These are phyloP conservation scores for Macrocystidia cucumis DNA, from an alignment of 1,284 basidiomycete genomes.

Conservation along the genomic window DNA sequence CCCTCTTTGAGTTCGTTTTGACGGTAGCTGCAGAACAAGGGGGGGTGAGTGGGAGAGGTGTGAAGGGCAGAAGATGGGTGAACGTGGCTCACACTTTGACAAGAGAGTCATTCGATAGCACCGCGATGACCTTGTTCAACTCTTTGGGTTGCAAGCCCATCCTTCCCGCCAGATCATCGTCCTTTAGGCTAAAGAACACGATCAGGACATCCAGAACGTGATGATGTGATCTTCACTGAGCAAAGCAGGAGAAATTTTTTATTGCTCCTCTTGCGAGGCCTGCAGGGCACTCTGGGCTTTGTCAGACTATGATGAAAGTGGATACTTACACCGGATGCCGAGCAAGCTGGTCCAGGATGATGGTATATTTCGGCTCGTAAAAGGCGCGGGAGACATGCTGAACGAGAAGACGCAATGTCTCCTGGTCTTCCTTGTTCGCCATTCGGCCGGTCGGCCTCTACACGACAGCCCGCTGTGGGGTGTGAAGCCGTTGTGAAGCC, in stretches of 20 bases:
- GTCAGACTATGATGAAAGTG: too few relatives aligned
- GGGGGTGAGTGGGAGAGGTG: conserved; percentile 4
- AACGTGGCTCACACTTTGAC: conserved; percentile 69
- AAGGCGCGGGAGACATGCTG: conserved; percentile 92
- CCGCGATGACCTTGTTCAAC: conserved; percentile 86
- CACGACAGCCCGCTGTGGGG: too few relatives aligned
- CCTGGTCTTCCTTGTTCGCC: conserved; percentile 70
- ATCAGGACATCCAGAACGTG: conserved; percentile 14
- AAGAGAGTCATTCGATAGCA: conserved; percentile 79
- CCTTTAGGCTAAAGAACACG: conserved; percentile 61
- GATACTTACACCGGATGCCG: conserved; percentile 86
- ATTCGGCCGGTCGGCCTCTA: too few relatives aligned
- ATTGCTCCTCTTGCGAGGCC: too few relatives aligned
- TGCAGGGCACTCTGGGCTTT: too few relatives aligned
- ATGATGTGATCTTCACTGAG: too few relatives aligned
- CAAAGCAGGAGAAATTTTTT: too few relatives aligned
- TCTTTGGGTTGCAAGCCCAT: conserved; percentile 91
- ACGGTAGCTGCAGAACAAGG: conserved; percentile 47
- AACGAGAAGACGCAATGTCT: conserved; percentile 72
- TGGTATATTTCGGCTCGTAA: conserved; percentile 89
- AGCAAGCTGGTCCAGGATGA: conserved; percentile 90
- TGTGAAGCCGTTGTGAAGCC: too few relatives aligned
- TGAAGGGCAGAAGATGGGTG: not conserved
- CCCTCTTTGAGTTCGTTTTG: conserved; percentile 84
- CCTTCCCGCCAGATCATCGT: conserved; percentile 85